These are phyloP conservation scores for Voacanga thouarsii DNA, from an alignment of 257 asterid genomes.

Conservation along the genomic window DNA sequence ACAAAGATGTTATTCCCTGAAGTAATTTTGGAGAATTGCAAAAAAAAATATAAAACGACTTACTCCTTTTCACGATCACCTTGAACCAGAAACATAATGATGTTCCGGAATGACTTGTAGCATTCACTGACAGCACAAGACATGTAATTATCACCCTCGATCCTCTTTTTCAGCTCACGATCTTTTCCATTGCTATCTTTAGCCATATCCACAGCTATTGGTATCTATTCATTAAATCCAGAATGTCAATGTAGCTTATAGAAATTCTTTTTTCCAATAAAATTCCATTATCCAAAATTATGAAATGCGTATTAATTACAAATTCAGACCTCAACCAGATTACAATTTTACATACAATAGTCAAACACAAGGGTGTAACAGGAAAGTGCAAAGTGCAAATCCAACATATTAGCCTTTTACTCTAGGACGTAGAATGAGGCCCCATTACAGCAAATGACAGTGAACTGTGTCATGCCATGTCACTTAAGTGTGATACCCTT, in stretches of 20 bases:
- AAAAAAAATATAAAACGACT: constrained; percentile 21
- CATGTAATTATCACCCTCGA: constrained; percentile 76
- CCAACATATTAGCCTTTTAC: neutral
- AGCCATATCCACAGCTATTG: constrained; percentile 99
- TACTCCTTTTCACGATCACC: constrained; percentile 80
- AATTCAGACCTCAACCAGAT: neutral
- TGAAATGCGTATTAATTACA: neutral
- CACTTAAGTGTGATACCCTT: neutral
- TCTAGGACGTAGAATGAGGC: neutral
- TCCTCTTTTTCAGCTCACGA: constrained; percentile 85
- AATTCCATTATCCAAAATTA: neutral
- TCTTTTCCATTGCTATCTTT: constrained; percentile 95
- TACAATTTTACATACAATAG: neutral
- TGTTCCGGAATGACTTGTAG: constrained; percentile 87
- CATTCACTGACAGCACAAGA: constrained; percentile 93
- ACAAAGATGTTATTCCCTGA: neutral
- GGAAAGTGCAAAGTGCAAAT: neutral
- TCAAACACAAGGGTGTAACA: neutral
- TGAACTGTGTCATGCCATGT: neutral
- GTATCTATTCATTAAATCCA: constrained; percentile 54
- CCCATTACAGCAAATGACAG: neutral
- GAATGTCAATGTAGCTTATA: constrained; percentile 1
- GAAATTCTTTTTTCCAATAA: neutral
- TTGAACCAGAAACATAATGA: constrained; percentile 62
- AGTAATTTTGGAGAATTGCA: neutral